These are phyloP conservation scores for Monosporascus sp. DNA, from an alignment of 2,329 filamentous ascomycete species.

Conservation along the genomic window DNA sequence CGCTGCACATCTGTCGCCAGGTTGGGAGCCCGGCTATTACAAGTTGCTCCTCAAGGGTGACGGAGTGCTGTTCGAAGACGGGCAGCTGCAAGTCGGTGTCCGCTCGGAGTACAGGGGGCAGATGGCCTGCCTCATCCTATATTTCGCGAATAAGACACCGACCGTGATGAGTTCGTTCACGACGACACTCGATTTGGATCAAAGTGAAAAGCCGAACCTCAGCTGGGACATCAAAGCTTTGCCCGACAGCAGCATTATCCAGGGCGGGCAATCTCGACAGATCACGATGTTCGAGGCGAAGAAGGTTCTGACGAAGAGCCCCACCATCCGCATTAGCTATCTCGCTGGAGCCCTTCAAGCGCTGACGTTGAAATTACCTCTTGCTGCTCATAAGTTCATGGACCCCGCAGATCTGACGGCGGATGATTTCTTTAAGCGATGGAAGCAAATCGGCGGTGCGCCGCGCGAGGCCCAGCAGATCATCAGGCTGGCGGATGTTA, in stretches of 20 bases:
- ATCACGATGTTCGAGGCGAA: conserved; percentile 92
- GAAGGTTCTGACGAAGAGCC: conserved; percentile 73
- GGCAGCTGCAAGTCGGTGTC: conserved; percentile 86
- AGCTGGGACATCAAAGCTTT: conserved; percentile 85
- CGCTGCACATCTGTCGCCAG: conserved; percentile 85
- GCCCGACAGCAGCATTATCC: conserved; percentile 73
- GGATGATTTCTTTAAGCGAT: conserved; percentile 98
- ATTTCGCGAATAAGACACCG: conserved; percentile 91
- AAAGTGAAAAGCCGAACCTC: conserved; percentile 58
- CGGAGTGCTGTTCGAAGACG: conserved; percentile 90
- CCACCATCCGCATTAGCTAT: conserved; percentile 91
- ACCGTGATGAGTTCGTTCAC: conserved; percentile 85
- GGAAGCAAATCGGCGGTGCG: conserved; percentile 93
- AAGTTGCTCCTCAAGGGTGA: conserved; percentile 73
- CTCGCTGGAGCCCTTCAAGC: conserved; percentile 90
- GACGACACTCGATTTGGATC: conserved; percentile 82
- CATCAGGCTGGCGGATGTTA: conserved; percentile 59
- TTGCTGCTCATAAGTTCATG: conserved; percentile 94
- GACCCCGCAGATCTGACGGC: conserved; percentile 78
- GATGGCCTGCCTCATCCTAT: conserved; percentile 90
- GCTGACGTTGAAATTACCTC: conserved; percentile 82
- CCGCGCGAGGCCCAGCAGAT: conserved; percentile 85
- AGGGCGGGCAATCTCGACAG: conserved; percentile 78
- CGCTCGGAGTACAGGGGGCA: conserved; percentile 94
- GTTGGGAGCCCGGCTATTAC: conserved; percentile 90